These are phyloP conservation scores for Mrakia gelida DNA, from an alignment of 768 basidiomycete genomes.

Conservation along the genomic window DNA sequence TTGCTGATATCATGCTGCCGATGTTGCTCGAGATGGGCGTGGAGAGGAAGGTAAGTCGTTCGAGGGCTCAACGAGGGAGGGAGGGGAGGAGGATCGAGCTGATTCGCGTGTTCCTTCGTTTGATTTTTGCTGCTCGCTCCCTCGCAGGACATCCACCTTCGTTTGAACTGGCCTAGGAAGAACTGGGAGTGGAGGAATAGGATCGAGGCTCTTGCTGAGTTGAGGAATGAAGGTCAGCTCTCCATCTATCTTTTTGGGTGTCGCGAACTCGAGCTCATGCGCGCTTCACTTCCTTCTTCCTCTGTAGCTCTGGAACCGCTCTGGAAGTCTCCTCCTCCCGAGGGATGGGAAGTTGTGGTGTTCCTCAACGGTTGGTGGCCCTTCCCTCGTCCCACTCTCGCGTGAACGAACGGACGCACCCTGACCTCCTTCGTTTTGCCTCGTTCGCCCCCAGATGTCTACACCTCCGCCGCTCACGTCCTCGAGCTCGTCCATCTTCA, in stretches of 20 bases:
- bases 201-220: constrained; percentile 11
- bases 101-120: neutral
- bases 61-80: neutral
- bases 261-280: neutral
- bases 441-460: neutral
- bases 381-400: neutral
- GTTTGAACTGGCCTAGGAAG: neutral
- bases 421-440: neutral
- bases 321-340: neutral
- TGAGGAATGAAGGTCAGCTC: constrained; percentile 11
- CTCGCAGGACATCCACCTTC: constrained; percentile 1
- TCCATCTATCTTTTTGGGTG: too few species aligned
- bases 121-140: too few species aligned
- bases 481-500: constrained; percentile 23
- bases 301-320: constrained; percentile 10
- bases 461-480: constrained; percentile 18
- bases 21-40: constrained; percentile 9
- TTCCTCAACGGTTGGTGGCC: constrained; percentile 8
- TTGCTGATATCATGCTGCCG: constrained; percentile 8
- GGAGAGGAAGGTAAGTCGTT: neutral
- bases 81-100: neutral
- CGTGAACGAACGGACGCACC: neutral
- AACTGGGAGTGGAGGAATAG: constrained; percentile 23
- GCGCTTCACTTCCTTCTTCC: too few species aligned
- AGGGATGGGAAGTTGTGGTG: constrained; percentile 6